A percentile compares a stretch with the other conserved stretches of the same genome.
Conservation (phyloP, 352 stramenopile species). For the Pythium rishiriense region DNA sequence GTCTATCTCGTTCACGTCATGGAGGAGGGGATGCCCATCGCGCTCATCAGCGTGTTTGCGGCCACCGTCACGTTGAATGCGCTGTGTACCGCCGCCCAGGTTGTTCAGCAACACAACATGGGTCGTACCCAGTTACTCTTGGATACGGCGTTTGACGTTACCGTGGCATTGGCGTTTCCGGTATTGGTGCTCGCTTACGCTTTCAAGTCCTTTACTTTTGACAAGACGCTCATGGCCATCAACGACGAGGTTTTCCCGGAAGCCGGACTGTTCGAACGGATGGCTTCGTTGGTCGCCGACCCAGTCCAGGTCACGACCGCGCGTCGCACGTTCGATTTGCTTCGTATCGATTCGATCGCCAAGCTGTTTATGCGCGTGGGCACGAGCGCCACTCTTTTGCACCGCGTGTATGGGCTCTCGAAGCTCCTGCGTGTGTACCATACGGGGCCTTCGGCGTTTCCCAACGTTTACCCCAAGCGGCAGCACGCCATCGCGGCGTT, state of each 20-base stretch:
- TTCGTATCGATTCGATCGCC: slow-evolving; percentile 32
- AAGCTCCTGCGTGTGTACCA: background rate
- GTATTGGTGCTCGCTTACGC: slow-evolving; percentile 32
- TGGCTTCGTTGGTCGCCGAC: slow-evolving; percentile 30
- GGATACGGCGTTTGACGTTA: slow-evolving; percentile 40
- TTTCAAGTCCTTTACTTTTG: slow-evolving; percentile 32
- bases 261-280: slow-evolving; percentile 29
- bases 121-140: slow-evolving; percentile 24
- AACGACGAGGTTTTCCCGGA: slow-evolving; percentile 41
- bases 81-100: background rate
- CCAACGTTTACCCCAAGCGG: background rate
- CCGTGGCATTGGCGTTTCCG: slow-evolving; percentile 34
- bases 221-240: slow-evolving; percentile 32
- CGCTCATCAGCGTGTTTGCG: background rate
- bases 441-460: background rate
- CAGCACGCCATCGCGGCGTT: background rate
- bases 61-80: background rate
- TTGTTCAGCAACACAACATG: background rate
- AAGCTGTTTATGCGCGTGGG: slow-evolving; percentile 36
- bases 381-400: slow-evolving; percentile 29
- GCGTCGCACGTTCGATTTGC: slow-evolving; percentile 32
- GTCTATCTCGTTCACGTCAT: background rate
- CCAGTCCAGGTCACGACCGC: slow-evolving; percentile 30
- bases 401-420: slow-evolving; percentile 12
- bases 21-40: background rate